These are phyloP conservation scores for Astrocystis sublimbata DNA, from an alignment of 495 filamentous ascomycete genomes.

Conservation along the genomic window DNA sequence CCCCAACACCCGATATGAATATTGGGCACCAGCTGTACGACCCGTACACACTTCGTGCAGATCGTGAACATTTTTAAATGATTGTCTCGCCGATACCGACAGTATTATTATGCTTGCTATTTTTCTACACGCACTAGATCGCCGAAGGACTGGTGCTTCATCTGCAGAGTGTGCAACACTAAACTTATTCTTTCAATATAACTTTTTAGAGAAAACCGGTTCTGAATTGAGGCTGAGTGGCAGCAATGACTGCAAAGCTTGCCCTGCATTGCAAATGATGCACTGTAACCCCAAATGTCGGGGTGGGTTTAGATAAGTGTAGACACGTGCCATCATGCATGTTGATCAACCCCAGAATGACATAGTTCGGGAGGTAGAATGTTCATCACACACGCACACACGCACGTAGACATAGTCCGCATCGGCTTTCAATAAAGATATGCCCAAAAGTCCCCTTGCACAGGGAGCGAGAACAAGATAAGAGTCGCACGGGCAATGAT, in stretches of 20 bases:
- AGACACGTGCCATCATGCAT: slow-evolving; percentile 14
- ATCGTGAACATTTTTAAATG: too few species aligned
- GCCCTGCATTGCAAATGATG: neutral
- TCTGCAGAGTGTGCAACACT: neutral
- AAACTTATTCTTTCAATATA: neutral
- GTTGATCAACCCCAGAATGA: neutral
- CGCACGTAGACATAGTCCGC: too few species aligned
- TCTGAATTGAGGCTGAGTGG: neutral
- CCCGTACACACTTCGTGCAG: too few species aligned
- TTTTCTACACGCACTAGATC: too few species aligned
- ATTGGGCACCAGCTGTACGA: neutral
- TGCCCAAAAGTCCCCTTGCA: too few species aligned
- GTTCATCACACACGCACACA: too few species aligned
- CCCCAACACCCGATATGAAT: neutral
- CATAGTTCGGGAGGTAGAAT: neutral
- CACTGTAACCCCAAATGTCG: neutral
- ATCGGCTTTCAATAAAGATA: too few species aligned
- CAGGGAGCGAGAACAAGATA: too few species aligned
- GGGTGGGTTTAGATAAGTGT: slow-evolving; percentile 6
- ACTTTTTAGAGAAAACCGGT: neutral
- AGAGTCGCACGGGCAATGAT: too few species aligned
- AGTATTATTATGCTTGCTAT: too few species aligned
- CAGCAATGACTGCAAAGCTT: neutral
- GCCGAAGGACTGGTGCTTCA: too few species aligned
- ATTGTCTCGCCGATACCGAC: too few species aligned